These are phyloP conservation scores for Blumeriella jaapii DNA, from an alignment of 2,329 filamentous ascomycete species.

Conservation along the genomic window DNA sequence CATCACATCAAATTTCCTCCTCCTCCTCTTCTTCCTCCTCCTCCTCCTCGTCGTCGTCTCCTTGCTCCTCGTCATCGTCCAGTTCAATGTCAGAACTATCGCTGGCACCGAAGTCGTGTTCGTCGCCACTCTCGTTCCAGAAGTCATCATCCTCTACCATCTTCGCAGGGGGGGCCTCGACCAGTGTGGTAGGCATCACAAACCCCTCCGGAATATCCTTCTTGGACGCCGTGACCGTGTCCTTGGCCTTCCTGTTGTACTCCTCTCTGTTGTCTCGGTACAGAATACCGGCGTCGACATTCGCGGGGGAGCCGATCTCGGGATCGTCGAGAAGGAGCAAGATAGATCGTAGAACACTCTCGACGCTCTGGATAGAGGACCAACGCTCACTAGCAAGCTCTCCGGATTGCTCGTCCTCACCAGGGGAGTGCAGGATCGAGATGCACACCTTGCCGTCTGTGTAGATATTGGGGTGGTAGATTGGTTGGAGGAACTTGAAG, in stretches of 20 bases:
- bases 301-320: slow-evolving; percentile 86
- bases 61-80: slow-evolving; percentile 44
- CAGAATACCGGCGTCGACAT: slow-evolving; percentile 84
- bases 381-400: slow-evolving; percentile 85
- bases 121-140: slow-evolving; percentile 66
- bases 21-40: slow-evolving; percentile 7
- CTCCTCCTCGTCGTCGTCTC: slow-evolving; percentile 29
- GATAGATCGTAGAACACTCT: slow-evolving; percentile 88
- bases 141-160: slow-evolving; percentile 68
- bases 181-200: slow-evolving; percentile 65
- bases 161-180: slow-evolving; percentile 49
- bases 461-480: slow-evolving; percentile 93
- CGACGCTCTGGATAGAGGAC: slow-evolving; percentile 87
- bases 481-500: slow-evolving; percentile 70
- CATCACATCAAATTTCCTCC: slow-evolving; percentile 1
- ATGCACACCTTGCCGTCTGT: slow-evolving; percentile 85
- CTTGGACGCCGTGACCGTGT: slow-evolving; percentile 63
- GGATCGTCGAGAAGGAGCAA: slow-evolving; percentile 87
- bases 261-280: slow-evolving; percentile 59
- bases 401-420: slow-evolving; percentile 86
- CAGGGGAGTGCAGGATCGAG: slow-evolving; percentile 86
- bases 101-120: slow-evolving; percentile 67
- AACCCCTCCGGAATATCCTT: slow-evolving; percentile 70
- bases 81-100: slow-evolving; percentile 49
- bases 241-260: slow-evolving; percentile 60